A percentile compares a stretch with the other conserved stretches of the same genome.
These are phyloP conservation scores for Soucietia sequanensis DNA, from an alignment of 805 yeast genomes.

Conservation along the genomic window DNA sequence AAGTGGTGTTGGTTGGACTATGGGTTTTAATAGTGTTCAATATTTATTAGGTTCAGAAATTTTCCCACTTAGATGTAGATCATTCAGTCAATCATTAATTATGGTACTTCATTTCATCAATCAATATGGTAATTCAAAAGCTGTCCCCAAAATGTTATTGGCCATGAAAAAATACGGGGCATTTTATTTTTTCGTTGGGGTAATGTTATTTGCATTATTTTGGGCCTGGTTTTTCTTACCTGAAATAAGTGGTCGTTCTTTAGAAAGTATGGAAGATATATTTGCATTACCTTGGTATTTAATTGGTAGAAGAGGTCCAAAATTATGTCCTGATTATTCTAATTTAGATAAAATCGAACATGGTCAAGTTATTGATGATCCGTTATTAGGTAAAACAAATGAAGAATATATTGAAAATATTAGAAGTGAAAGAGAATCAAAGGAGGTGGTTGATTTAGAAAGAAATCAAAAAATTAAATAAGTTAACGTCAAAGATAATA, in stretches of 20 bases:
- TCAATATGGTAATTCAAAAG: conserved; percentile 58
- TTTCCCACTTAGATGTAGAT: conserved; percentile 50
- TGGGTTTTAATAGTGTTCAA: conserved; percentile 58
- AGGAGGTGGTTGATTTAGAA: too few relatives aligned
- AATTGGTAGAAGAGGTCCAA: conserved; percentile 54
- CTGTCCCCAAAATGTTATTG: conserved; percentile 51
- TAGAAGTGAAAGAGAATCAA: too few relatives aligned
- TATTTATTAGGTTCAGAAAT: conserved; percentile 56
- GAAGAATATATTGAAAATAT: too few relatives aligned
- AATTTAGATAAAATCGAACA: conserved; percentile 30
- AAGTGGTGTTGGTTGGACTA: conserved; percentile 56
- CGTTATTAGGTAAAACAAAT: too few relatives aligned
- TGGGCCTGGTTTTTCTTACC: conserved; percentile 53
- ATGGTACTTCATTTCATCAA: conserved; percentile 58
- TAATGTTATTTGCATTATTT: conserved; percentile 39
- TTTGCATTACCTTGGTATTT: conserved; percentile 58
- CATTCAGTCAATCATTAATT: conserved; percentile 47
- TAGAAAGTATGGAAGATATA: conserved; percentile 52
- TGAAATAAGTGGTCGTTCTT: conserved; percentile 49
- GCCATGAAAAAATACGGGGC: conserved; percentile 48
- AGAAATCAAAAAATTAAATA: too few relatives aligned
- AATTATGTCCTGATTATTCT: conserved; percentile 51
- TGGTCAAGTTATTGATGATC: too few relatives aligned
- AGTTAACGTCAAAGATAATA: too few relatives aligned
- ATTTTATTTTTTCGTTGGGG: conserved; percentile 49